A percentile compares a stretch with the other conserved stretches of the same genome.
These are phyloP conservation scores for Penicillium hesseltinei DNA, from an alignment of 2,329 filamentous ascomycete genomes.

Conservation along the genomic window DNA sequence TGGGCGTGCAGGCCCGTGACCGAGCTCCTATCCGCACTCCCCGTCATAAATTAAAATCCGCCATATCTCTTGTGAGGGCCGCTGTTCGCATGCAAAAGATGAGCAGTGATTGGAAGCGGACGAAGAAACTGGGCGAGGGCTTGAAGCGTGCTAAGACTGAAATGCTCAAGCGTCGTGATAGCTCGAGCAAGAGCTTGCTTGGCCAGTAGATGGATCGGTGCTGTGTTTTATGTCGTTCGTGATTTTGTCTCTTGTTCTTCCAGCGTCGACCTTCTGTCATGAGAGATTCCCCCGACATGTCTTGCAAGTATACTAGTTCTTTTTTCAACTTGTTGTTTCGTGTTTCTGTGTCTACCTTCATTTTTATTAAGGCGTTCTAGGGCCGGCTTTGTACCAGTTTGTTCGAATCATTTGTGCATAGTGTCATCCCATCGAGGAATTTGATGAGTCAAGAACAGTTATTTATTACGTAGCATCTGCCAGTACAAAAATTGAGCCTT, in stretches of 20 bases:
- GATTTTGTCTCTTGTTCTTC: conserved; percentile 18
- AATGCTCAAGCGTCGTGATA: conserved; percentile 39
- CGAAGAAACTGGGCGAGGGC: conserved; percentile 45
- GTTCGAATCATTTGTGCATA: conserved; percentile 13
- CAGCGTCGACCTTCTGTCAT: conserved; percentile 23
- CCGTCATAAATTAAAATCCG: conserved; percentile 43
- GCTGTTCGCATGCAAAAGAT: conserved; percentile 47
- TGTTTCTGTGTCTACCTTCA: not conserved
- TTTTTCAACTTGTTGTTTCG: conserved; percentile 1
- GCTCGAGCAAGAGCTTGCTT: conserved; percentile 25
- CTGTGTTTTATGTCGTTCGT: conserved; percentile 28
- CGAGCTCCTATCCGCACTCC: conserved; percentile 33
- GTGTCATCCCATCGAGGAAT: conserved; percentile 8
- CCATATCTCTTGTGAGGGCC: conserved; percentile 45
- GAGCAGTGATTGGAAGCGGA: conserved; percentile 45
- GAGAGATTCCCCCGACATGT: conserved; percentile 26
- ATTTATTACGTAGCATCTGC: not conserved
- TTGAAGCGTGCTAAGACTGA: conserved; percentile 45
- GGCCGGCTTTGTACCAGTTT: conserved; percentile 1
- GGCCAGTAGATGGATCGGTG: conserved; percentile 6
- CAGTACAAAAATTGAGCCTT: not conserved
- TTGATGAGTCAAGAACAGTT: not conserved
- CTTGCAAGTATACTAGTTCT: conserved; percentile 16
- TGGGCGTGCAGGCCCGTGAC: conserved; percentile 61
- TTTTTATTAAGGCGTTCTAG: not conserved